Percentiles rank a stretch among this genome's conserved stretches.
Conservation (phyloP, 2,329 filamentous ascomycete genomes). For the Fusarium subtropicale region DNA sequence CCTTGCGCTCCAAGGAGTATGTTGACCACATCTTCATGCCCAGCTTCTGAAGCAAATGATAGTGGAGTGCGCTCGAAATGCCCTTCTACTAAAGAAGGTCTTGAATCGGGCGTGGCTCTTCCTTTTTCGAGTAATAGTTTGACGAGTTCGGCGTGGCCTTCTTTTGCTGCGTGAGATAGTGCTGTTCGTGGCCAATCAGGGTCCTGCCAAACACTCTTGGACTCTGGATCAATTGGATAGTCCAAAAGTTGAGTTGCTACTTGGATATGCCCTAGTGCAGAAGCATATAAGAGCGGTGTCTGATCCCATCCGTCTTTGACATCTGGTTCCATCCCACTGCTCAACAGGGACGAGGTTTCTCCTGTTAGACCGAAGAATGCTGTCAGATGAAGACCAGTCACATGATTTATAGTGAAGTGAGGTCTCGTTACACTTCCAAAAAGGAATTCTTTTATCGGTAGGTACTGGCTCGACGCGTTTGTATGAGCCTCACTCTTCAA, state of each 20-base stretch:
- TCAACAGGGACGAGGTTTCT: neutral
- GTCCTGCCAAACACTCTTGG: neutral
- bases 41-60: neutral
- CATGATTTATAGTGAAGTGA: no score
- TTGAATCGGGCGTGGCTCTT: neutral
- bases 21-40: neutral
- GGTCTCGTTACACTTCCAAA: no score
- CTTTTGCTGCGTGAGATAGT: neutral
- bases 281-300: neutral
- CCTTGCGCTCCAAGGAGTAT: neutral
- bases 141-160: neutral
- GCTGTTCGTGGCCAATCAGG: neutral
- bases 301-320: neutral
- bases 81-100: fast-evolving
- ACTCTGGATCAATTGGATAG: neutral
- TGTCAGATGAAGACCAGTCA: neutral
- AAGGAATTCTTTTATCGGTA: no score
- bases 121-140: neutral
- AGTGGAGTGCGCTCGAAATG: neutral
- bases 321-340: neutral
- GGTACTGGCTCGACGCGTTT: neutral
- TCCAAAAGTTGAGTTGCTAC: neutral
- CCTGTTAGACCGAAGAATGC: neutral
- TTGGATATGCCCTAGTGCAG: neutral
- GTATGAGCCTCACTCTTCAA: neutral